These are phyloP conservation scores for Sporothrix mexicana DNA, from an alignment of 2,329 filamentous ascomycete species.

Conservation along the genomic window DNA sequence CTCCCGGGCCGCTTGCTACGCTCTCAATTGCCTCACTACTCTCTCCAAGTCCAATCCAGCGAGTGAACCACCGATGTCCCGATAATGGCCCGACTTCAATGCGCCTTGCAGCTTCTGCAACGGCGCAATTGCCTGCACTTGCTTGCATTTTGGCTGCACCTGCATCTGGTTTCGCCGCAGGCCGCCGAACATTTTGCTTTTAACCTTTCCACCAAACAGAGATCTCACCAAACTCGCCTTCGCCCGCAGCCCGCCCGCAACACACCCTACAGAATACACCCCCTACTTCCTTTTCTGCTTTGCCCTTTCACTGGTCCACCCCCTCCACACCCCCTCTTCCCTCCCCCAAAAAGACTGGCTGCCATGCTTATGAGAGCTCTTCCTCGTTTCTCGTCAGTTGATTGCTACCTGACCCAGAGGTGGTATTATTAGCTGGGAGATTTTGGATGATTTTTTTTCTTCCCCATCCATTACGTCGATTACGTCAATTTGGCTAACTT, in stretches of 20 bases:
- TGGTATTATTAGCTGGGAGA: constrained; percentile 10
- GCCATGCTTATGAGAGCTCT: constrained; percentile 1
- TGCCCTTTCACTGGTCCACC: not conserved
- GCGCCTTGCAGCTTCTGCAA: not conserved
- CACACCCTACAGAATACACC: not conserved
- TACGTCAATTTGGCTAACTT: constrained; percentile 28
- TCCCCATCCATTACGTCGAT: constrained; percentile 27
- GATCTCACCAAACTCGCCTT: constrained; percentile 19
- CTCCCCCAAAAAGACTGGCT: constrained; percentile 7
- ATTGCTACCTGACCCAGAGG: constrained; percentile 1
- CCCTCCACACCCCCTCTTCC: constrained; percentile 3
- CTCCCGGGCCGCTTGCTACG: not conserved
- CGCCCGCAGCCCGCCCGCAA: not conserved
- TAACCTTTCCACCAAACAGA: constrained; percentile 29
- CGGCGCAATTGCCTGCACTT: not conserved
- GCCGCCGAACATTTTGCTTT: constrained; percentile 6
- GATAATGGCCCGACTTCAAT: not conserved
- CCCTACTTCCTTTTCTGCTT: not conserved
- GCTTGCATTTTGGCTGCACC: not conserved
- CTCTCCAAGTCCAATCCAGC: constrained; percentile 8
- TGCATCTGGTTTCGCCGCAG: not conserved
- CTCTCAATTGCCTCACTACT: not conserved
- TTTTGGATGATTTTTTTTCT: not conserved
- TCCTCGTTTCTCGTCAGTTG: not conserved
- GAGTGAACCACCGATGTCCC: constrained; percentile 11